phyloP scores from a whole-genome alignment of 192 early-diverging fungal species.

The Rhizoclosmatium globosum region DNA sequence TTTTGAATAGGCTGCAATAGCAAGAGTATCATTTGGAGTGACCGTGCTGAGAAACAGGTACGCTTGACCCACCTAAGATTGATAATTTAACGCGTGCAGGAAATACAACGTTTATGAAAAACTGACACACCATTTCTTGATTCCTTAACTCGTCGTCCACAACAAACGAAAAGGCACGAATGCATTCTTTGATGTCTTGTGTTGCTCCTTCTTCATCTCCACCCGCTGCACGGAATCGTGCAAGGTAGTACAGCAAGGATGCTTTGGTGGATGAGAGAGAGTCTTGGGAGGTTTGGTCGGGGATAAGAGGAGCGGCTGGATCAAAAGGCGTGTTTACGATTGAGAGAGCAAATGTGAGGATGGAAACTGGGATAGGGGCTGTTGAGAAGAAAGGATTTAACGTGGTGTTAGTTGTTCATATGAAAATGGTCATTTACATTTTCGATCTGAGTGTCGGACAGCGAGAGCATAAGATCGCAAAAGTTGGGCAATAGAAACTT shows the following conservation, averaged over 20 bases:
- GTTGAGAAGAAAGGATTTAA: background rate
- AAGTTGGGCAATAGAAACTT: background rate
- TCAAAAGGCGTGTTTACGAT: background rate
- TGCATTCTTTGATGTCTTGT: conserved; percentile 25
- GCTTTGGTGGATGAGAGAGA: conserved; percentile 8
- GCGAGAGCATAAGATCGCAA: background rate
- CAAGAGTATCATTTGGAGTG: conserved; percentile 20
- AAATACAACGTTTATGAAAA: background rate
- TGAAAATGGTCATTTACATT: conserved; percentile 7
- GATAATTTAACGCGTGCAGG: background rate
- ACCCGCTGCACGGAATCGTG: conserved; percentile 13
- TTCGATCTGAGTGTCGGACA: background rate
- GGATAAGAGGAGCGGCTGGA: conserved; percentile 8
- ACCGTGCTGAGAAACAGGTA: conserved; percentile 28
- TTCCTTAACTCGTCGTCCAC: conserved; percentile 23
- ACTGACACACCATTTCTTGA: conserved; percentile 15
- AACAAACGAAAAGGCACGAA: conserved; percentile 6
- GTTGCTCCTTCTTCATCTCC: conserved; percentile 5
- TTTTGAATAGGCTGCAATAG: conserved; percentile 2
- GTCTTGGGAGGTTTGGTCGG: conserved; percentile 16
- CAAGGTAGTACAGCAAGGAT: conserved; percentile 19
- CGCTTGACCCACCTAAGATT: conserved; percentile 15
- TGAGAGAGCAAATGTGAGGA: conserved; percentile 24
- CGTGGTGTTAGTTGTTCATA: background rate
- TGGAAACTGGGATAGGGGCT: conserved; percentile 17